Evolutionary conservation across 306 rosid species (phyloP), one percentile per base, ranked within the genome.

Genomic region (Dalbergia oliveri): DNA sequence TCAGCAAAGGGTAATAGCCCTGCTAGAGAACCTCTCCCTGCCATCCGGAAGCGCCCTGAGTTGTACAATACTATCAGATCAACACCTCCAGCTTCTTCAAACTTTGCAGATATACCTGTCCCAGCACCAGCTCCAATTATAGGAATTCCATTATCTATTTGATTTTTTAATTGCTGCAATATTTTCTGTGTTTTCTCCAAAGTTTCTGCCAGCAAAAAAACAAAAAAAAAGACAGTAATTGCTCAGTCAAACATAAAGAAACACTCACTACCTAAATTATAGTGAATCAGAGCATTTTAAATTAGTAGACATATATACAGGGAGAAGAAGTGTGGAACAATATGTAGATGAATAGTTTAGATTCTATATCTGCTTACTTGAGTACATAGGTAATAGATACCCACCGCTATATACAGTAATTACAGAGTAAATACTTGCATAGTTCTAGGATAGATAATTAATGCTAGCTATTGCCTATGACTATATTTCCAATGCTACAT

Each of bases 41-140:
- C 97, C 98, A 94, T 91, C 67, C 98, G 92, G 84, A 94, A 94
- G 77, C 97, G 92, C 73, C 98, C 97, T 4, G 97, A 94, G 79
- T 94, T 94, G 91, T 94, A 94, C 74, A 94, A 56, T 41, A 94
- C 90, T 79, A 91, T 94, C 76, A 94, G 86, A 87, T 94, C 97
- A 61, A 94, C 89, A 19, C 97, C 97, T 66, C 98, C 98, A 78
- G 85, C 97, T 91, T 94, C 97, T 86, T 92, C 98, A 85, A 91
- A 92, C 90, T 94, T 92, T 70, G 98, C 98, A 79, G 98, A 94
- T 86, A 94, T 94, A 62, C 97, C 97, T 21, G 97, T 94, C 84
- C 97, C 98, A 53, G 98, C 94, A 81, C 97, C 98, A 68, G 90
- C 97, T 84, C 97, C 98, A 76, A 94, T 85, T 69, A 92, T 86